Evolutionary conservation across 257 asterid genomes (phyloP), one percentile per base, ranked within the genome.

Genomic region (Nicotiana otophora): DNA sequence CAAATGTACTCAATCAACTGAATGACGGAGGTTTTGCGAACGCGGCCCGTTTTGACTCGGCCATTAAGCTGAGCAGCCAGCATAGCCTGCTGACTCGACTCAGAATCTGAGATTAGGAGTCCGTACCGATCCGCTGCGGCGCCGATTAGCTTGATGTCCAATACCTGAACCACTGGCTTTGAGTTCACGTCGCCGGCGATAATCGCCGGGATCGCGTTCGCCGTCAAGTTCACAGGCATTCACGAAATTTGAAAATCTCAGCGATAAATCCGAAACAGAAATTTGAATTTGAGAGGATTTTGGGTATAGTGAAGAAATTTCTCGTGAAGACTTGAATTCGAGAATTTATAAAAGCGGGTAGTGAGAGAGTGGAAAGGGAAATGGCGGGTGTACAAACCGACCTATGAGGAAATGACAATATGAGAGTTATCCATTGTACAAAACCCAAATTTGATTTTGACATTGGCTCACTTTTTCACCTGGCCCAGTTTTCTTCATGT

Each of bases 31-130:
- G 98, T 97, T 70, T 72, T 87, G 81, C 98, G 93, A 34, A 96
- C 87, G 12, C 65, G 77, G 72, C 92, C 95, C 79, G 92, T 70
- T 86, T 89, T 90, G 84, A 93, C 92, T 34, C 88, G 88, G 81
- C 89, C 96, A 62, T 94, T 94, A 81, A 96, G 97, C 94, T 96
- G 99, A 88, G 97, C 87, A 5, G 98, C 97, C 63, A 96, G 92
- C 98, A 94, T 92, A 36, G 98, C 99, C 55, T 93, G 93, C 84
- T 94, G 97, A 86, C 97, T 81, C 5, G 85, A 80, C 65, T 84
- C 89, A 31, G 99, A 93, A 81, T 96, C 99, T 55, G 98, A 94
- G 85, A 96, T 77, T 81, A 91, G 82, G 60, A 96, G 85, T 82
- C 97, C 92, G 89, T 84, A 94, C 11, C 99, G 94, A 82, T 94